Percentiles rank a stretch among this genome's conserved stretches.
phyloP scores from a whole-genome alignment of 345 rosid species.

The Eucalyptus grandis region DNA sequence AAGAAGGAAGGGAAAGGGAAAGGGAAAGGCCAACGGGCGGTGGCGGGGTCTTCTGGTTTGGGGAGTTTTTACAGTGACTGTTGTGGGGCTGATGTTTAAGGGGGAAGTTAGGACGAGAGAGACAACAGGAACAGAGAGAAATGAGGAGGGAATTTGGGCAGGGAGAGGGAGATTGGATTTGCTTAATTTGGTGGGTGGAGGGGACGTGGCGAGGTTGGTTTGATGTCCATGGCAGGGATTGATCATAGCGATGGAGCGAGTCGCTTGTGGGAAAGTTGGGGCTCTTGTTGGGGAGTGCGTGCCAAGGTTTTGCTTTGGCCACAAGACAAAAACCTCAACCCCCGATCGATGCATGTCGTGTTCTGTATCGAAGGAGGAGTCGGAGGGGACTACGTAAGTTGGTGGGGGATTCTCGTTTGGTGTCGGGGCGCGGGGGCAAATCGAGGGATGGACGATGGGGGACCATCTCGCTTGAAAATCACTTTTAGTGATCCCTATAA shows the following conservation, averaged over 20 bases:
- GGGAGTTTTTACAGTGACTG: not conserved
- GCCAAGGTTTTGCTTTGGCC: not conserved
- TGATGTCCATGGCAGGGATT: constrained; percentile 4
- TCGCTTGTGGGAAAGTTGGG: constrained; percentile 1
- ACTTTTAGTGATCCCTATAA: not conserved
- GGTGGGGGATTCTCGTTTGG: not conserved
- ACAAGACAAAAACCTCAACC: not conserved
- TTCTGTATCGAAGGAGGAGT: not conserved
- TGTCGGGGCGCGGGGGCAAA: not conserved
- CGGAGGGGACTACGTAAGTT: not conserved
- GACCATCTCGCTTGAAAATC: not conserved
- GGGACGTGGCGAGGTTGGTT: constrained; percentile 16
- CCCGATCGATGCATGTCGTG: not conserved
- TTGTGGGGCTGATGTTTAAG: not conserved
- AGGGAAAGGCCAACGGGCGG: not conserved
- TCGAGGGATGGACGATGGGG: not conserved
- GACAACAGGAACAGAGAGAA: not conserved
- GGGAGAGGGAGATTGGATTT: not conserved
- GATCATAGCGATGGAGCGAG: constrained; percentile 26
- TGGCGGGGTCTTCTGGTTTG: not conserved
- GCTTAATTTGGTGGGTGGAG: constrained; percentile 17
- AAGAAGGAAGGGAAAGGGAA: not conserved
- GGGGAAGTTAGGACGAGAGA: not conserved
- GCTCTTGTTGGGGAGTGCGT: not conserved
- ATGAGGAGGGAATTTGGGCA: not conserved